Evolutionary conservation across 768 basidiomycete species (phyloP), one percentile per base, ranked within the genome.

Genomic region (Phallus indusiatus): DNA sequence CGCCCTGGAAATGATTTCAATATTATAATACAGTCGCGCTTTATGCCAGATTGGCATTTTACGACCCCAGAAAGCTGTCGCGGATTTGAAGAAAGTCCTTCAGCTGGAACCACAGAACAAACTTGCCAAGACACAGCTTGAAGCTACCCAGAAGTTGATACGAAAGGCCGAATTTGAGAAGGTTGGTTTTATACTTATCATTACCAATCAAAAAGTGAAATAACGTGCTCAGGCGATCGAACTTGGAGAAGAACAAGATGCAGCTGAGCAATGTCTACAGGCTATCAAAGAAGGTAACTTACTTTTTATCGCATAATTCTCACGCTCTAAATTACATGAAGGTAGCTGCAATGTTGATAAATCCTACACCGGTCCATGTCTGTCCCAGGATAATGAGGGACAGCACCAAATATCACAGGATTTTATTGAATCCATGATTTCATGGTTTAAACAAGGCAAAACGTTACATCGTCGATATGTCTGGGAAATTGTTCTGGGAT

Each of bases 401-500:
- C 53, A 66, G 28, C 92, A 82, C 71, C 74, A 70, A 53, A 88
- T 94, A 63, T 89, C 85, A 22, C 70, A 79, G 37, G 79, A 85
- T 55, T 99, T 97, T 70, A 76, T 99, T 62, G 78, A 80, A 63
- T 78, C 74, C 42, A 94, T 98, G 93, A 84, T 96, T 53, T 76
- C 85, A 62, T 90, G 85, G 84, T 98, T 96, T 74, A 94, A 94
- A 75, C 81, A 84, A 48, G 94, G 93, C n/a, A 96, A 96, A 70
- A 78, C 86, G n/a, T 73, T 98, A 51, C 84, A 92, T 4, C 84
- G 85, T 71, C 80, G 94, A 71, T 87, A 93, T 61, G 93, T 86
- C 24, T 97, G 93, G 94, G 93, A 98, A 73, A 97, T 99, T 64
- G 80, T 94, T 21, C 76, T 99, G 16, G 93, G 90, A 10, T 93